Evolutionary conservation across 1,284 basidiomycete species (phyloP).

Genomic region (Moniliophthora roreri): DNA sequence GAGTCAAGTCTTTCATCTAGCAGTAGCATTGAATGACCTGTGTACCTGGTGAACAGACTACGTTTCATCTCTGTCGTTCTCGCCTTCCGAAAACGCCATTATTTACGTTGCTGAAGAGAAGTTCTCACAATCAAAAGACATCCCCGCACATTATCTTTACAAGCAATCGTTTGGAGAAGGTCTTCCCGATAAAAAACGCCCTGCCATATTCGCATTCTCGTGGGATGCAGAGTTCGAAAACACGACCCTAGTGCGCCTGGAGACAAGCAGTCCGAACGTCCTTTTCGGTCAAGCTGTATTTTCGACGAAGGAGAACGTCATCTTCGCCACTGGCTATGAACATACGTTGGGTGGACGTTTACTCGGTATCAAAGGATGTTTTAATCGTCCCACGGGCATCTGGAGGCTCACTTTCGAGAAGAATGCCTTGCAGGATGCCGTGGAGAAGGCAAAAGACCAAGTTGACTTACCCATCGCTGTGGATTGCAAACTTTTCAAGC

Average conservation of each 20-base stretch:
- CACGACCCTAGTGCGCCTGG: background rate
- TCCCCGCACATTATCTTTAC: conserved; percentile 8
- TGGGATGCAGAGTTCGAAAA: conserved; percentile 4
- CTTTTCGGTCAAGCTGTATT: conserved; percentile 54
- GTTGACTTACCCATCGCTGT: conserved; percentile 17
- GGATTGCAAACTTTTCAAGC: conserved; percentile 26
- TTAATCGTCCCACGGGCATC: conserved; percentile 60
- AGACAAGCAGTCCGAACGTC: background rate
- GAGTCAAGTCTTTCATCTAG: conserved; percentile 1
- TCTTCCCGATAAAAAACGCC: conserved; percentile 6
- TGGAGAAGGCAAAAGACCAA: conserved; percentile 5
- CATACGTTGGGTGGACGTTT: conserved; percentile 53
- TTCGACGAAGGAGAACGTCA: conserved; percentile 31
- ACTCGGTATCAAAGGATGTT: conserved; percentile 63
- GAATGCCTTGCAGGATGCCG: background rate
- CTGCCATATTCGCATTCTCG: conserved; percentile 8
- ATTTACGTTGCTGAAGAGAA: conserved; percentile 14
- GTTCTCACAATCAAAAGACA: conserved; percentile 2
- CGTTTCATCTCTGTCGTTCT: conserved; percentile 12
- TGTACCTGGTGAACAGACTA: conserved; percentile 2
- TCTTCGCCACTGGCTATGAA: conserved; percentile 65
- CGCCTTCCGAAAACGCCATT: conserved; percentile 5
- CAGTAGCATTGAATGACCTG: background rate
- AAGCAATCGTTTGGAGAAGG: conserved; percentile 14
- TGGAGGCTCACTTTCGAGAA: conserved; percentile 43